Evolutionary conservation across 164 flowering plant species (phyloP).

Genomic region (Euptelea pleiosperma): DNA sequence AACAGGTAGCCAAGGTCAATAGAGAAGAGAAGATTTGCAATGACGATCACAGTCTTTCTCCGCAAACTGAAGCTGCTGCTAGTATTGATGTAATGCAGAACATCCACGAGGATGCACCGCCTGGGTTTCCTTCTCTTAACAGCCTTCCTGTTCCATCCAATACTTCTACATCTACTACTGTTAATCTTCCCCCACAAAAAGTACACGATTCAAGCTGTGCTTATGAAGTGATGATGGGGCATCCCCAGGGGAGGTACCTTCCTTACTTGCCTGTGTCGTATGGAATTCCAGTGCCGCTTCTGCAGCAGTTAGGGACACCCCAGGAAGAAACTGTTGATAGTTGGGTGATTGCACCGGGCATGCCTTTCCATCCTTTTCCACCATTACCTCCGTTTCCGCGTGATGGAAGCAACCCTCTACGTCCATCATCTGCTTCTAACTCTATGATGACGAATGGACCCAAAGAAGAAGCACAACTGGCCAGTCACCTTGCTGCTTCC

Average conservation of each 20-base stretch:
- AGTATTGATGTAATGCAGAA: conserved; percentile 16
- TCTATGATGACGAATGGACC: conserved; percentile 12
- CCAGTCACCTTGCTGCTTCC: conserved; percentile 9
- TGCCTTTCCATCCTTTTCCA: conserved; percentile 85
- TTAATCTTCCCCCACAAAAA: conserved; percentile 6
- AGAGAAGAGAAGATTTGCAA: conserved; percentile 7
- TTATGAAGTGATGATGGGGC: conserved; percentile 37
- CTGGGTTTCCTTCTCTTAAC: conserved; percentile 25
- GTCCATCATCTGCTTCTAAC: conserved; percentile 15
- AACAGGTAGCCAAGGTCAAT: conserved; percentile 12
- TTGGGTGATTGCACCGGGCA: conserved; percentile 64
- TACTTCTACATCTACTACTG: conserved; percentile 20
- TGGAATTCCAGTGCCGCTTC: conserved; percentile 58
- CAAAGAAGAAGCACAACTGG: conserved; percentile 24
- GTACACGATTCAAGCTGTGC: conserved; percentile 16
- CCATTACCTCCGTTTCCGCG: conserved; percentile 69
- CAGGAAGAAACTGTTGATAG: conserved; percentile 29
- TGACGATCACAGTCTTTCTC: conserved; percentile 1
- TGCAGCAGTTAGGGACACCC: conserved; percentile 54
- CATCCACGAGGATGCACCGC: conserved; percentile 25
- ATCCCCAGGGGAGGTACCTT: conserved; percentile 45
- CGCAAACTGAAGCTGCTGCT: conserved; percentile 13
- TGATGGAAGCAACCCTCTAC: conserved; percentile 13
- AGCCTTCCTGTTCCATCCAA: conserved; percentile 20
- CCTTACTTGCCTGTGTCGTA: conserved; percentile 66